phyloP scores from a whole-genome alignment of 2,329 filamentous ascomycete species.

The Paracoccidioides brasiliensis region DNA sequence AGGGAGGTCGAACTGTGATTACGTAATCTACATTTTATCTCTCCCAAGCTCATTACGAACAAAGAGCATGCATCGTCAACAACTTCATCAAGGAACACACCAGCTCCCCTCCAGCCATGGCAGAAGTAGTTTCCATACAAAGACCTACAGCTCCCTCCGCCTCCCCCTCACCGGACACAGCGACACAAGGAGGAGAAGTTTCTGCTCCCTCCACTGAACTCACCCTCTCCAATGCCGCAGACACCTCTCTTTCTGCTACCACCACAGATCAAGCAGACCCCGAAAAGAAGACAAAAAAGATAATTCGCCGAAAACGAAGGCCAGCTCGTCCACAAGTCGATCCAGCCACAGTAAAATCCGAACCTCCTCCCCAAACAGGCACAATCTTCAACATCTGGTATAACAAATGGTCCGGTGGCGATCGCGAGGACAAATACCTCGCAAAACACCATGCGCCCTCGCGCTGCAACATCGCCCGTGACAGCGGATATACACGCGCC shows the following conservation, averaged over 20 bases:
- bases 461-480: constrained; percentile 73
- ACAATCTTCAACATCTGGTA: constrained; percentile 99
- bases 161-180: background rate
- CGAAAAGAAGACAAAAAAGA: constrained; percentile 67
- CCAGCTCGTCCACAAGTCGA: constrained; percentile 89
- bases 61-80: background rate
- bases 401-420: constrained; percentile 95
- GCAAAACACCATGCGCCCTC: constrained; percentile 70
- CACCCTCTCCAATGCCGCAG: constrained; percentile 10
- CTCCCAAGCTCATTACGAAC: background rate
- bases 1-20: too few relatives aligned
- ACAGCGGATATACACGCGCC: constrained; percentile 65
- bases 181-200: constrained; percentile 1
- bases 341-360: constrained; percentile 64
- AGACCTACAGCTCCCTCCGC: constrained; percentile 1
- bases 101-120: constrained; percentile 4
- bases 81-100: background rate
- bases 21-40: background rate
- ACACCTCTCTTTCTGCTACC: constrained; percentile 13
- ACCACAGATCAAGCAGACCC: constrained; percentile 25
- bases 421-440: constrained; percentile 81
- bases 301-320: constrained; percentile 78
- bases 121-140: constrained; percentile 6
- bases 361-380: constrained; percentile 81
- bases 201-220: constrained; percentile 8